A percentile compares a stretch with the other conserved stretches of the same genome.
Evolutionary conservation across 1,284 basidiomycete species (phyloP).

Genomic region (Puccinia novopanici): DNA sequence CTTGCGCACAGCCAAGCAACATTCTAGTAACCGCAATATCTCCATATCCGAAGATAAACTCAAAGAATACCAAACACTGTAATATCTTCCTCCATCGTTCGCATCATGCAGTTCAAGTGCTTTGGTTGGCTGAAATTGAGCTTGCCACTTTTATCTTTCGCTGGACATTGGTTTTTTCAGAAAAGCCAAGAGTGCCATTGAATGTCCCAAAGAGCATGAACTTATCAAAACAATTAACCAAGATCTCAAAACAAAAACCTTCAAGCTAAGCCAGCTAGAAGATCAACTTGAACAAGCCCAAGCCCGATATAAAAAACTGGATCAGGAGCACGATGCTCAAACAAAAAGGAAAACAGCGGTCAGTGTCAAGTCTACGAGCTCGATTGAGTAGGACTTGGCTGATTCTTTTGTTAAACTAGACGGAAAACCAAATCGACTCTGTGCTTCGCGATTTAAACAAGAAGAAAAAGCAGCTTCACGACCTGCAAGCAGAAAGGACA

Average conservation of each 20-base stretch:
- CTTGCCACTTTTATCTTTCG: neutral
- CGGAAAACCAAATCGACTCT: slow-evolving; percentile 54
- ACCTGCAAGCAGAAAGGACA: slow-evolving; percentile 72
- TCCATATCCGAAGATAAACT: slow-evolving; percentile 78
- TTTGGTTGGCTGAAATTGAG: neutral
- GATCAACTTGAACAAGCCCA: slow-evolving; percentile 46
- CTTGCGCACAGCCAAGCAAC: slow-evolving; percentile 70
- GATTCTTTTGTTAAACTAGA: neutral
- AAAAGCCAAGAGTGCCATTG: slow-evolving; percentile 73
- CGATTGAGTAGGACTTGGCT: neutral
- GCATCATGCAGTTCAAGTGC: neutral
- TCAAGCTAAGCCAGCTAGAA: slow-evolving; percentile 38
- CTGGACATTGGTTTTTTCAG: slow-evolving; percentile 55
- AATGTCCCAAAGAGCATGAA: slow-evolving; percentile 84
- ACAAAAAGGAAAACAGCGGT: slow-evolving; percentile 44
- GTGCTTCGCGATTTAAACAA: slow-evolving; percentile 66
- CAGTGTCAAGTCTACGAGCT: neutral
- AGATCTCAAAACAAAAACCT: slow-evolving; percentile 23
- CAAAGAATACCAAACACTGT: slow-evolving; percentile 83
- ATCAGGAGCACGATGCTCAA: slow-evolving; percentile 40
- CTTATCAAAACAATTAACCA: slow-evolving; percentile 76
- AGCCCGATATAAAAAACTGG: slow-evolving; percentile 38
- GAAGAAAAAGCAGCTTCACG: slow-evolving; percentile 72
- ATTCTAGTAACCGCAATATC: slow-evolving; percentile 69
- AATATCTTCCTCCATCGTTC: slow-evolving; percentile 56